phyloP scores from a whole-genome alignment of 2,329 filamentous ascomycete species.

The Xylaria multiplex region DNA sequence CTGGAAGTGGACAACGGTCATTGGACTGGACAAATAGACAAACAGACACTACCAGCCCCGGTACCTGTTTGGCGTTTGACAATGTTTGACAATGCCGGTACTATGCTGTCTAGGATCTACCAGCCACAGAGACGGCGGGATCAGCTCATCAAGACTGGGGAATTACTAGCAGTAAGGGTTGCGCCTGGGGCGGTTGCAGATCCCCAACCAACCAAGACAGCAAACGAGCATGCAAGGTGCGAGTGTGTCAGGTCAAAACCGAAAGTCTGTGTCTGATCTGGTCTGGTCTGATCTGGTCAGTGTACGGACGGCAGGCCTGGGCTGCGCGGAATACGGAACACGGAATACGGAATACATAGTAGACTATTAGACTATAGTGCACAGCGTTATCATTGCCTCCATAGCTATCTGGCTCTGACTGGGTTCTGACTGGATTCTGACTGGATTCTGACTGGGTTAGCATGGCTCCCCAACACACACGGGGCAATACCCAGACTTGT shows the following conservation, averaged over 20 bases:
- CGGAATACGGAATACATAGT: too few relatives aligned
- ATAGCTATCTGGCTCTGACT: too few relatives aligned
- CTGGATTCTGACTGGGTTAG: too few relatives aligned
- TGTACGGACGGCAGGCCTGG: neutral
- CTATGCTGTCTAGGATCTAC: too few relatives aligned
- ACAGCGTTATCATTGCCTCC: too few relatives aligned
- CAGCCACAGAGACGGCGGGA: slow-evolving; percentile 16
- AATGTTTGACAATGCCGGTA: too few relatives aligned
- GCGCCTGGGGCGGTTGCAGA: slow-evolving; percentile 27
- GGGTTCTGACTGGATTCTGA: too few relatives aligned
- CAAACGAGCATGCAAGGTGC: slow-evolving; percentile 9
- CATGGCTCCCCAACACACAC: neutral
- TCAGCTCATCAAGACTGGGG: slow-evolving; percentile 20
- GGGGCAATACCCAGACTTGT: neutral
- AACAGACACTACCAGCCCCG: too few relatives aligned
- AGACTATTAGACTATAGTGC: too few relatives aligned
- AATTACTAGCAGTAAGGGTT: slow-evolving; percentile 11
- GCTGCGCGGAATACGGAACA: neutral
- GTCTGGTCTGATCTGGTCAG: too few relatives aligned
- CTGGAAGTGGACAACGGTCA: slow-evolving; percentile 10
- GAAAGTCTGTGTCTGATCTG: neutral
- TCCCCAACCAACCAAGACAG: slow-evolving; percentile 34
- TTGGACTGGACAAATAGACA: neutral
- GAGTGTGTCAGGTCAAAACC: slow-evolving; percentile 23
- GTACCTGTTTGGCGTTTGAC: neutral